Percentiles rank a stretch among this genome's conserved stretches.
These are phyloP conservation scores for Leccinellum rugosiceps DNA, from an alignment of 768 basidiomycete genomes.

Conservation along the genomic window DNA sequence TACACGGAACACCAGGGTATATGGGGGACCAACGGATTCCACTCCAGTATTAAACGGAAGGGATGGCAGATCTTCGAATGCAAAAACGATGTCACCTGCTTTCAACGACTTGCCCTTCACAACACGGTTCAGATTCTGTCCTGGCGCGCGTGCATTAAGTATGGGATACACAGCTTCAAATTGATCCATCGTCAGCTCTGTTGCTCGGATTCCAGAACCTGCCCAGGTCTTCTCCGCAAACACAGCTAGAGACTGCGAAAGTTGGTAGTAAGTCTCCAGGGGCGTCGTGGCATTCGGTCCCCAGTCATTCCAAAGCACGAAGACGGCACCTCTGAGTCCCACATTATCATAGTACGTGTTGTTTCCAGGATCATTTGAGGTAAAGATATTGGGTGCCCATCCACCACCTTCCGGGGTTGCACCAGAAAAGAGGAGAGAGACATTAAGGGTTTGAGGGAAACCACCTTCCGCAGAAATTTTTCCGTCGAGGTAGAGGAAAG, in stretches of 20 bases:
- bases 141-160: conserved; percentile 39
- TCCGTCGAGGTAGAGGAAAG: conserved; percentile 37
- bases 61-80: conserved; percentile 17
- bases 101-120: conserved; percentile 23
- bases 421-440: conserved; percentile 31
- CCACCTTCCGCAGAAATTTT: conserved; percentile 33
- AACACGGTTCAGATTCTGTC: conserved; percentile 42
- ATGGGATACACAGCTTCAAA: conserved; percentile 36
- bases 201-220: conserved; percentile 35
- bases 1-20: conserved; percentile 40
- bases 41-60: conserved; percentile 29
- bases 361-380: conserved; percentile 25
- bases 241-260: conserved; percentile 39
- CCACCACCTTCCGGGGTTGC: conserved; percentile 26
- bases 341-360: conserved; percentile 30
- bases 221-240: conserved; percentile 45
- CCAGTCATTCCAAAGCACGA: conserved; percentile 44
- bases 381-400: conserved; percentile 38
- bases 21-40: conserved; percentile 42
- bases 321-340: conserved; percentile 33
- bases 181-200: conserved; percentile 33
- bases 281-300: conserved; percentile 45
- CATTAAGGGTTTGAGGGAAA: conserved; percentile 33
- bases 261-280: conserved; percentile 42
- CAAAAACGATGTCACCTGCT: conserved; percentile 30